These are phyloP conservation scores for Sabuloglossum arenarium DNA, from an alignment of 495 filamentous ascomycete genomes.

Conservation along the genomic window DNA sequence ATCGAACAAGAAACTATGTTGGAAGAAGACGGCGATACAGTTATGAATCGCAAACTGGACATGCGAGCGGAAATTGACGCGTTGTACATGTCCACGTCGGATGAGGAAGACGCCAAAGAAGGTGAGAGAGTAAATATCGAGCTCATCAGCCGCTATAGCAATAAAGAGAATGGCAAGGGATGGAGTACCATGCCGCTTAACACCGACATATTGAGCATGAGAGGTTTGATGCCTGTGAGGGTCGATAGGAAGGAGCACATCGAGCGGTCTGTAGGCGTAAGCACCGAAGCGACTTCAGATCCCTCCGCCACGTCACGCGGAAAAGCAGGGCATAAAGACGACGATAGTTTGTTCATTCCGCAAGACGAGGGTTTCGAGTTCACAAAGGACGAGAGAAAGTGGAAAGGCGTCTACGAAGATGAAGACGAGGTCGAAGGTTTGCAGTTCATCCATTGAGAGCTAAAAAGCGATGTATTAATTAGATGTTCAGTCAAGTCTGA, in stretches of 20 bases:
- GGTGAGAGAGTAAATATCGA: slow-evolving; percentile 27
- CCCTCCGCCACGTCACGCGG: slow-evolving; percentile 20
- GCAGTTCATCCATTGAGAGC: background rate
- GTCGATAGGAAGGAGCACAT: slow-evolving; percentile 30
- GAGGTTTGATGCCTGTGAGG: slow-evolving; percentile 23
- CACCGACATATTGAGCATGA: slow-evolving; percentile 7
- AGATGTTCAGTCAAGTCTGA: slow-evolving; percentile 12
- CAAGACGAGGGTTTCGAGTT: slow-evolving; percentile 7
- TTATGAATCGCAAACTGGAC: background rate
- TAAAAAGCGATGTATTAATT: background rate
- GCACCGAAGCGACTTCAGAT: slow-evolving; percentile 29
- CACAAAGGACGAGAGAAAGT: slow-evolving; percentile 11
- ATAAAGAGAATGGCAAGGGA: slow-evolving; percentile 22
- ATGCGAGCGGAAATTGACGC: background rate
- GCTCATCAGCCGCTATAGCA: slow-evolving; percentile 26
- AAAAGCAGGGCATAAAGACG: slow-evolving; percentile 12
- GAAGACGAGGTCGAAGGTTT: slow-evolving; percentile 11
- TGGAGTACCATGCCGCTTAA: slow-evolving; percentile 9
- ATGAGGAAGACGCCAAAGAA: slow-evolving; percentile 19
- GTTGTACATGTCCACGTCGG: slow-evolving; percentile 18
- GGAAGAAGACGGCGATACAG: background rate
- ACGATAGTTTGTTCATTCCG: slow-evolving; percentile 3
- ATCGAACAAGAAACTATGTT: slow-evolving; percentile 1
- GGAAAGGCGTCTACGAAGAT: slow-evolving; percentile 16
- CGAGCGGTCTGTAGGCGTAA: slow-evolving; percentile 26